Evolutionary conservation across 306 rosid genomes (phyloP).

Genomic region (Fragaria ananassa): DNA sequence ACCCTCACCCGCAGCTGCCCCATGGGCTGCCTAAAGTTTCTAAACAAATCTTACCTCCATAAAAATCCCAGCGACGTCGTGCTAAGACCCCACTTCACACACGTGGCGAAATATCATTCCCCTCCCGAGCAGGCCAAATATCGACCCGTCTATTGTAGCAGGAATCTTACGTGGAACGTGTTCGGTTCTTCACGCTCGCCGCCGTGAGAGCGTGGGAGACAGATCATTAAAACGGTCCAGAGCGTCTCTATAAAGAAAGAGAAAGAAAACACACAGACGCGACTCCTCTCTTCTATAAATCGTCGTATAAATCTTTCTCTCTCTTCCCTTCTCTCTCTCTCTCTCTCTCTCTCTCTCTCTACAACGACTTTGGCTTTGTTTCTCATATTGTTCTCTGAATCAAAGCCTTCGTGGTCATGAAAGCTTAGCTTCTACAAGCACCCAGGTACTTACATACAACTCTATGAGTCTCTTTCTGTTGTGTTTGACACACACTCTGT

Average conservation of each 20-base stretch:
- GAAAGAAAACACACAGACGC: not conserved
- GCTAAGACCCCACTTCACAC: not conserved
- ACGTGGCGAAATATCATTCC: constrained; percentile 17
- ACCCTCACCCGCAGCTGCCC: not conserved
- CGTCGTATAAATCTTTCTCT: constrained; percentile 4
- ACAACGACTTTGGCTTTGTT: constrained; percentile 42
- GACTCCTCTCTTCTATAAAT: not conserved
- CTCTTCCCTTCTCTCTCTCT: constrained; percentile 32
- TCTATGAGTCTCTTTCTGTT: constrained; percentile 12
- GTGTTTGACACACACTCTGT: not conserved
- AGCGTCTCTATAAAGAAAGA: constrained; percentile 17
- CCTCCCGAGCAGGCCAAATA: not conserved
- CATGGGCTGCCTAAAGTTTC: not conserved
- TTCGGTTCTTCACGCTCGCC: constrained; percentile 24
- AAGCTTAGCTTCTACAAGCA: constrained; percentile 42
- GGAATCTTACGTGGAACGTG: constrained; percentile 55
- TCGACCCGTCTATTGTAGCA: not conserved
- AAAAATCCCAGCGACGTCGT: constrained; percentile 6
- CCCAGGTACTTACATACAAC: constrained; percentile 37
- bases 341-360: constrained; percentile 35
- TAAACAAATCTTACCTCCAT: not conserved
- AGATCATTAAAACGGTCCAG: constrained; percentile 32
- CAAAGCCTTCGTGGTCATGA: constrained; percentile 59
- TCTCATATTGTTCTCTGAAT: constrained; percentile 24
- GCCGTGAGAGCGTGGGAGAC: constrained; percentile 24